Percentiles rank a stretch among this genome's conserved stretches.
These are phyloP conservation scores for Hanseniaspora sp. DNA, from an alignment of 1,139 yeast species.

Conservation along the genomic window DNA sequence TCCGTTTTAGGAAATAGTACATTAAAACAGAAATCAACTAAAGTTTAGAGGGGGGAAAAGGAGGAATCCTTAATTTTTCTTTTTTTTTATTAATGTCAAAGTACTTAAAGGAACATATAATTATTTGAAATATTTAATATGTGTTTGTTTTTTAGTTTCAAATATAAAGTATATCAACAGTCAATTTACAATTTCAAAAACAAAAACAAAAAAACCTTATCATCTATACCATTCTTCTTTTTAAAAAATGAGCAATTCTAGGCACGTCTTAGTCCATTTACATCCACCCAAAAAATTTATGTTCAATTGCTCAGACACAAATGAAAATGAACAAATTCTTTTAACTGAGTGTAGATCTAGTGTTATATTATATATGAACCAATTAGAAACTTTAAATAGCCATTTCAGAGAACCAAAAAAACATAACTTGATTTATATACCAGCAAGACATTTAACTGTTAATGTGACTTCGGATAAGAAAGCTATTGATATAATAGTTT, in stretches of 20 bases:
- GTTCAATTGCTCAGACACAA: not conserved
- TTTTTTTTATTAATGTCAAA: too few relatives aligned
- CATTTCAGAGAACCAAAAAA: constrained; percentile 1
- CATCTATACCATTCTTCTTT: not conserved
- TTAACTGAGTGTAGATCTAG: not conserved
- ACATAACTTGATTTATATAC: not conserved
- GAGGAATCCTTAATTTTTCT: too few relatives aligned
- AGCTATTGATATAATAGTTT: not conserved
- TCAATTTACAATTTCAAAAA: too few relatives aligned
- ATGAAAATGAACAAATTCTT: not conserved
- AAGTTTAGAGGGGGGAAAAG: too few relatives aligned
- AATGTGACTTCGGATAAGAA: not conserved
- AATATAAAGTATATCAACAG: too few relatives aligned
- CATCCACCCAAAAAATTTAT: not conserved
- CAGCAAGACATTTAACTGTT: not conserved
- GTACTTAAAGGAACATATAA: too few relatives aligned
- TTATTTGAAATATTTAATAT: too few relatives aligned
- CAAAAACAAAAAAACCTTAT: too few relatives aligned
- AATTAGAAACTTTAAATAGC: not conserved
- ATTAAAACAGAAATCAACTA: too few relatives aligned
- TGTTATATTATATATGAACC: constrained; percentile 1
- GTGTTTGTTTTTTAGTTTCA: too few relatives aligned
- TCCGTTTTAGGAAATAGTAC: too few relatives aligned
- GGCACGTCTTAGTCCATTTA: not conserved
- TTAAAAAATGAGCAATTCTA: not conserved